Percentiles rank a stretch among this genome's conserved stretches.
phyloP scores from a whole-genome alignment of 148 eudicot genomes.

The Dianthus caryophyllus region DNA sequence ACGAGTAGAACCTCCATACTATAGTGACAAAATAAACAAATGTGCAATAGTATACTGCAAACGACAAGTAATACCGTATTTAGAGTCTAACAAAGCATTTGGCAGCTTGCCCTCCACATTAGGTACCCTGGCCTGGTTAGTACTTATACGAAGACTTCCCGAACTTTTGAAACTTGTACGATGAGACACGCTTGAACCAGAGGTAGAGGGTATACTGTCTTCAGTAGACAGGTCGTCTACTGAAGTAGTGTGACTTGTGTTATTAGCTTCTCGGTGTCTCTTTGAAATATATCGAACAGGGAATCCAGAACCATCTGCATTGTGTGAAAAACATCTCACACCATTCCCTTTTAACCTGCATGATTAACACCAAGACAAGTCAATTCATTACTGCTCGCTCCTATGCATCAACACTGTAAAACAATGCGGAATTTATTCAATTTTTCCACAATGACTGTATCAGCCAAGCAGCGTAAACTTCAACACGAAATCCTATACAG shows the following conservation, averaged over 20 bases:
- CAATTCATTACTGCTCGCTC: not conserved
- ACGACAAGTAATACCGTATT: slow-evolving; percentile 37
- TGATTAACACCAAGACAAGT: not conserved
- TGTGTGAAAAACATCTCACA: slow-evolving; percentile 34
- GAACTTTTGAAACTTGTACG: slow-evolving; percentile 11
- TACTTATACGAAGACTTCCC: not conserved
- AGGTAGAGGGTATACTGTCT: slow-evolving; percentile 15
- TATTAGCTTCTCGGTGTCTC: slow-evolving; percentile 25
- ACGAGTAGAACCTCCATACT: no score
- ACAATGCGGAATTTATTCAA: no score
- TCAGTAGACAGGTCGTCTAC: slow-evolving; percentile 14
- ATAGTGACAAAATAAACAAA: not conserved
- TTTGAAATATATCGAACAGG: slow-evolving; percentile 75
- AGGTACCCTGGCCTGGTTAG: not conserved
- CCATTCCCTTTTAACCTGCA: slow-evolving; percentile 37
- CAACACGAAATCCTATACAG: no score
- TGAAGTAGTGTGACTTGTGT: slow-evolving; percentile 22
- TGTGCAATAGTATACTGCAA: not conserved
- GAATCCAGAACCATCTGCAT: slow-evolving; percentile 27
- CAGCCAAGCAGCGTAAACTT: no score
- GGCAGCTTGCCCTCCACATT: slow-evolving; percentile 12
- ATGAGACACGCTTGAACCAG: slow-evolving; percentile 19
- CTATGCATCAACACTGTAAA: not conserved
- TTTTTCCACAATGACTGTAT: no score
- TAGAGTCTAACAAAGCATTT: slow-evolving; percentile 9